These are phyloP conservation scores for Talaromyces nanjingensis DNA, from an alignment of 495 filamentous ascomycete genomes.

Conservation along the genomic window DNA sequence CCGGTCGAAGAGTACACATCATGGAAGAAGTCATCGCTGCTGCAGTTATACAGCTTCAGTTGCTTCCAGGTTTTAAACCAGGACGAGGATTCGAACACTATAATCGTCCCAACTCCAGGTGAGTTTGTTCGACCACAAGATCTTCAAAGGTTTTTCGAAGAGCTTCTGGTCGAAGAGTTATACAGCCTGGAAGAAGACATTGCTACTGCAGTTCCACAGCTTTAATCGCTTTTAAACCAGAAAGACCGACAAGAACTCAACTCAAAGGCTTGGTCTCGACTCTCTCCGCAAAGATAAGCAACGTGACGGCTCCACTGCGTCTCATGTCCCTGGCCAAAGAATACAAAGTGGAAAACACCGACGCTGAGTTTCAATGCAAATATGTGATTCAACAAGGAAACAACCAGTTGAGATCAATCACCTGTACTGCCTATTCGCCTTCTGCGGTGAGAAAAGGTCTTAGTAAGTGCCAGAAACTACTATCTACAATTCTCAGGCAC, in stretches of 20 bases:
- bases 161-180: not conserved
- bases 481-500: no score
- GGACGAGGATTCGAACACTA: not conserved
- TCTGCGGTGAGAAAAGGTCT: no score
- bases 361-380: no score
- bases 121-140: not conserved
- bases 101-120: constrained; percentile 1
- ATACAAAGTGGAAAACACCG: not conserved
- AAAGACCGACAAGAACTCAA: constrained; percentile 2
- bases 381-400: no score
- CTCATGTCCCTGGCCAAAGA: not conserved
- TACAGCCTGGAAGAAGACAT: constrained; percentile 5
- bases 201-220: not conserved
- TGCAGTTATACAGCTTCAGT: no score
- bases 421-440: no score
- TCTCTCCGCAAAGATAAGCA: not conserved
- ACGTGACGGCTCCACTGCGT: not conserved
- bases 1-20: no score
- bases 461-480: no score
- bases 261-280: not conserved
- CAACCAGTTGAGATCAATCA: no score
- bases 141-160: constrained; percentile 6
- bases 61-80: no score
- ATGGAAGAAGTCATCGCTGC: no score
- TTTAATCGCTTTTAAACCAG: constrained; percentile 2